Percentiles rank a stretch among this genome's conserved stretches.
These are phyloP conservation scores for Nematodospora valgi DNA, from an alignment of 805 yeast genomes.

Conservation along the genomic window DNA sequence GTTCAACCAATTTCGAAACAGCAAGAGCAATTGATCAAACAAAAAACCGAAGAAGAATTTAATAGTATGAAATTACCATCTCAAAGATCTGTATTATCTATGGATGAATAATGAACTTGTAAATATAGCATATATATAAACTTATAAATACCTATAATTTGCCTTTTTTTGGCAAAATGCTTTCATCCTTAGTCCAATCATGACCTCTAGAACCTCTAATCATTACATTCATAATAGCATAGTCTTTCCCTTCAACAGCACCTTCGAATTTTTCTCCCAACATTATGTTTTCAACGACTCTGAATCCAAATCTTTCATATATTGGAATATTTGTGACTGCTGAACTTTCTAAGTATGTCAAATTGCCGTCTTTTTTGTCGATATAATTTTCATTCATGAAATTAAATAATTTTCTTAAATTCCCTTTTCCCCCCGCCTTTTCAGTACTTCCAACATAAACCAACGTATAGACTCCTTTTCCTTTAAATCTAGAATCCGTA, in stretches of 20 bases:
- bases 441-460: conserved; percentile 44
- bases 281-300: conserved; percentile 46
- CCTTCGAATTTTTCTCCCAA: conserved; percentile 28
- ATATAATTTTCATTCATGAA: conserved; percentile 45
- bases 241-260: conserved; percentile 36
- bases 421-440: conserved; percentile 55
- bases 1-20: conserved; percentile 68
- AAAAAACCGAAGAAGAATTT: conserved; percentile 50
- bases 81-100: conserved; percentile 43
- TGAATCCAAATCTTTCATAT: conserved; percentile 50
- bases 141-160: conserved; percentile 1
- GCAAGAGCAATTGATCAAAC: conserved; percentile 55
- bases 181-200: conserved; percentile 28
- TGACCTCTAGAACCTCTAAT: conserved; percentile 34
- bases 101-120: conserved; percentile 32
- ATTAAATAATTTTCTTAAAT: conserved; percentile 47
- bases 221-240: conserved; percentile 44
- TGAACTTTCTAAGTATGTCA: conserved; percentile 52
- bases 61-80: conserved; percentile 58
- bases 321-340: conserved; percentile 47
- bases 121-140: conserved; percentile 1
- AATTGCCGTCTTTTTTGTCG: conserved; percentile 35
- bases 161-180: conserved; percentile 5
- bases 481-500: conserved; percentile 36
- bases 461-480: conserved; percentile 38